Base-by-base conservation (phyloP, 371 early-diverging fungal genomes). In the Zopfochytrium polystomum region DNA sequence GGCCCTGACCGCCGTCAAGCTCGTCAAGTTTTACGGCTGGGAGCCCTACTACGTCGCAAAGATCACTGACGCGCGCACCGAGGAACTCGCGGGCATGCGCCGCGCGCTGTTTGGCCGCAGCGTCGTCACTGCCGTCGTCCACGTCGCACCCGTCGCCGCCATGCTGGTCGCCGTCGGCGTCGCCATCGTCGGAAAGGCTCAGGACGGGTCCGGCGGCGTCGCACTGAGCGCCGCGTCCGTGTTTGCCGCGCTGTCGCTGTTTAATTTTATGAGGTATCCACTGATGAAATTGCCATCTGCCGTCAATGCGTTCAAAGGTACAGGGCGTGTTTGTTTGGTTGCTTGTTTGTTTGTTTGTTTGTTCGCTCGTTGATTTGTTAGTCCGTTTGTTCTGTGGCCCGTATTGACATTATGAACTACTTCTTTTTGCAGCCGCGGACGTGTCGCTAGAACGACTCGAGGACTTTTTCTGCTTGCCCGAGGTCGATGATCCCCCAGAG, bases 11-110 rank as follows among this genome's bases (percentile, higher is more conserved):
- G 85, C 85, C 29, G 85, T 89, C 62, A 87, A 87, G 66, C 66
- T 87, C 29, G 85, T 89, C 66, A 89, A 89, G 67, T 86, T 86
- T 63, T 87, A 87, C 63, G 86, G 86, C 1, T 87, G 87, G 87
- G 87, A 88, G 58, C 52, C 66, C 1, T 80, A 52, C 31, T 80
- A 71, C 55, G 56, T 52, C 20, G 52, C 58, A 13, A 74, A 73
- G 58, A 67, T 77, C 26, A 48, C 46, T 26, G 67, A 67, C 5
- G 75, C 78, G 6, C 68, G 87, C 5, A 60, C 52, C 9, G 68
- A 75, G 48, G 87, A 88, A 64, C 74, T 85, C 55, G 20, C 42
- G 0, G 72, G 73, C 29, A 62, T 86, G 43, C 62, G 76, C 6
- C 57, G 52, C 23, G 70, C 77, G 1, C 66, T 89, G 59, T 46